Conservation (phyloP, 257 asterid species). For the Jaltomata sinuosa region DNA sequence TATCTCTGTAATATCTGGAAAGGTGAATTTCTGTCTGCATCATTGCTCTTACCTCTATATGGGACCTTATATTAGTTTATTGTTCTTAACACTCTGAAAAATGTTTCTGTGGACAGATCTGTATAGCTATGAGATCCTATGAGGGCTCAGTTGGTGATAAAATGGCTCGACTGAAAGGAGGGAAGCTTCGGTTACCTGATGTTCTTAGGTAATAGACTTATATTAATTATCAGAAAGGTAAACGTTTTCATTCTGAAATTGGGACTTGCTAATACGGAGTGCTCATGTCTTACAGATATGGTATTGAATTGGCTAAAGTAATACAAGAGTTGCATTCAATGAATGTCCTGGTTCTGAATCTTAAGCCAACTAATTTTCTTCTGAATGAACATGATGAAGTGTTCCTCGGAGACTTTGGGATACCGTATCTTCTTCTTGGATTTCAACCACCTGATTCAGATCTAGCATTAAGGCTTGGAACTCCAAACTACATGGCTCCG, state of each 20-base stretch:
- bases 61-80: background rate
- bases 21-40: constrained; percentile 13
- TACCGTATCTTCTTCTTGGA: constrained; percentile 50
- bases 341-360: constrained; percentile 42
- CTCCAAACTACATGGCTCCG: constrained; percentile 66
- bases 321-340: constrained; percentile 46
- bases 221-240: background rate
- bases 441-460: constrained; percentile 25
- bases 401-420: constrained; percentile 58
- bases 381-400: constrained; percentile 32
- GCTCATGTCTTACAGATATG: constrained; percentile 30
- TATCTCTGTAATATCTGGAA: constrained; percentile 34
- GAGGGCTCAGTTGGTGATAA: constrained; percentile 57
- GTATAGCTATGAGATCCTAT: constrained; percentile 45
- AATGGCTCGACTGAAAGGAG: constrained; percentile 38
- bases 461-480: constrained; percentile 36
- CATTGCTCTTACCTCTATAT: background rate
- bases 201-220: constrained; percentile 35
- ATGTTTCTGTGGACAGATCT: constrained; percentile 29
- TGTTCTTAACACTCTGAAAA: background rate
- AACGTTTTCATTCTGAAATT: background rate
- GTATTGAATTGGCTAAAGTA: constrained; percentile 41
- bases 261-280: constrained; percentile 1
- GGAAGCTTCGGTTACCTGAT: constrained; percentile 48
- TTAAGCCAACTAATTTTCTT: constrained; percentile 61